phyloP scores from a whole-genome alignment of 2,329 filamentous ascomycete genomes.

The Diaporthe nobilis region DNA sequence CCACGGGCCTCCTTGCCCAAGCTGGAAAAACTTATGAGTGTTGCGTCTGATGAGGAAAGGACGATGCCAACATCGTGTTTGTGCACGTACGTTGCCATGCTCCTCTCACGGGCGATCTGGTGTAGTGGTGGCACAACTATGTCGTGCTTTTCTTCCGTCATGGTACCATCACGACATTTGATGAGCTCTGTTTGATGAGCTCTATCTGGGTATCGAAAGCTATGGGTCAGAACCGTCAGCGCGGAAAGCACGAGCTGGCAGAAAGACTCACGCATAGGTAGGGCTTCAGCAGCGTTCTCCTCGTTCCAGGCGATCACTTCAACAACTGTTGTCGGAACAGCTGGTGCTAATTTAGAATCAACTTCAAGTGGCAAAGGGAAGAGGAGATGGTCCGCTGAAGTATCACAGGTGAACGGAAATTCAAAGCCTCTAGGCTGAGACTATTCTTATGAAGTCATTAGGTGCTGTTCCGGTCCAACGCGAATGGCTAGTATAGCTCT shows the following conservation, averaged over 20 bases:
- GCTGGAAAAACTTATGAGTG: constrained; percentile 43
- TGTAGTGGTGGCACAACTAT: constrained; percentile 35
- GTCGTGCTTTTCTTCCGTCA: constrained; percentile 37
- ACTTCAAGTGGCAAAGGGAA: not conserved
- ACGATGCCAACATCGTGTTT: constrained; percentile 44
- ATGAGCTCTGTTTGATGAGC: constrained; percentile 42
- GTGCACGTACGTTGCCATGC: constrained; percentile 39
- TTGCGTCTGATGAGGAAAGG: constrained; percentile 44
- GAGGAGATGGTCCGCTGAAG: not conserved
- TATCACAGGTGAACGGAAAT: not conserved
- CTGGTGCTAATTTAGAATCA: not conserved
- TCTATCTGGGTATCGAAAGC: constrained; percentile 40
- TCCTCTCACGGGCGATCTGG: constrained; percentile 35
- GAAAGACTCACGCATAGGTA: constrained; percentile 44
- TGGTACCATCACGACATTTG: constrained; percentile 38
- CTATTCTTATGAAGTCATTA: not conserved
- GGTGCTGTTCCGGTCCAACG: not conserved
- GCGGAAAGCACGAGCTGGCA: not conserved
- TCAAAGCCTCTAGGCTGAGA: not conserved
- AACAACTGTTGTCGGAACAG: not conserved
- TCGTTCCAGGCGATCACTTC: constrained; percentile 46
- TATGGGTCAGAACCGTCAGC: not conserved
- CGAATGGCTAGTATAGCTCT: too few relatives aligned
- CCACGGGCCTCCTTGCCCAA: constrained; percentile 47
- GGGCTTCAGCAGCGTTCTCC: constrained; percentile 41